A percentile compares a stretch with the other conserved stretches of the same genome.
Evolutionary conservation across 2,329 filamentous ascomycete genomes (phyloP).

Genomic region (Alternaria sp.): DNA sequence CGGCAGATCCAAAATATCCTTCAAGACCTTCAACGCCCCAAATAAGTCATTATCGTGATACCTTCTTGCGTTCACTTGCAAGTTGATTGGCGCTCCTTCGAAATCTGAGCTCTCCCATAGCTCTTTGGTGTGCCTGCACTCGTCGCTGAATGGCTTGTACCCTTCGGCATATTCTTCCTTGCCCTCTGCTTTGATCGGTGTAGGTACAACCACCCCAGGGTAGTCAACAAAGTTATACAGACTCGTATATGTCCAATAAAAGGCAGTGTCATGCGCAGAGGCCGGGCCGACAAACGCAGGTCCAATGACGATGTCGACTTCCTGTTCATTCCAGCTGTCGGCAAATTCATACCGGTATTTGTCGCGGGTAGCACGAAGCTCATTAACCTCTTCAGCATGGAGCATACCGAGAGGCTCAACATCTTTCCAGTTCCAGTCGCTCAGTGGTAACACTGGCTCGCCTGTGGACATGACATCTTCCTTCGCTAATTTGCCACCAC

Average conservation of each 20-base stretch:
- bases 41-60: conserved; percentile 31
- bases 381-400: conserved; percentile 14
- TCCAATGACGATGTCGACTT: conserved; percentile 27
- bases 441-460: conserved; percentile 56
- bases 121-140: conserved; percentile 24
- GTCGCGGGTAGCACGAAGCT: conserved; percentile 16
- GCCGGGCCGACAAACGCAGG: conserved; percentile 30
- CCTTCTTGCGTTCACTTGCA: conserved; percentile 28
- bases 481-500: conserved; percentile 46
- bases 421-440: conserved; percentile 30
- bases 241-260: conserved; percentile 32
- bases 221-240: conserved; percentile 30
- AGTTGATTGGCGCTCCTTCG: conserved; percentile 27
- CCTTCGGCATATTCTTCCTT: conserved; percentile 21
- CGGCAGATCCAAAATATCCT: conserved; percentile 21
- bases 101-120: conserved; percentile 26
- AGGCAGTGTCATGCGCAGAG: conserved; percentile 24
- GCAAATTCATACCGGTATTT: conserved; percentile 19
- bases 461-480: conserved; percentile 45
- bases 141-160: conserved; percentile 23
- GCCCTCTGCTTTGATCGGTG: conserved; percentile 15
- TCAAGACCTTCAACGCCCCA: conserved; percentile 23
- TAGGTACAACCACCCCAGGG: conserved; percentile 26
- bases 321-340: conserved; percentile 24
- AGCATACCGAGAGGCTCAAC: conserved; percentile 14